These are phyloP conservation scores for Emydomyces testavorans DNA, from an alignment of 2,329 filamentous ascomycete species.

Conservation along the genomic window DNA sequence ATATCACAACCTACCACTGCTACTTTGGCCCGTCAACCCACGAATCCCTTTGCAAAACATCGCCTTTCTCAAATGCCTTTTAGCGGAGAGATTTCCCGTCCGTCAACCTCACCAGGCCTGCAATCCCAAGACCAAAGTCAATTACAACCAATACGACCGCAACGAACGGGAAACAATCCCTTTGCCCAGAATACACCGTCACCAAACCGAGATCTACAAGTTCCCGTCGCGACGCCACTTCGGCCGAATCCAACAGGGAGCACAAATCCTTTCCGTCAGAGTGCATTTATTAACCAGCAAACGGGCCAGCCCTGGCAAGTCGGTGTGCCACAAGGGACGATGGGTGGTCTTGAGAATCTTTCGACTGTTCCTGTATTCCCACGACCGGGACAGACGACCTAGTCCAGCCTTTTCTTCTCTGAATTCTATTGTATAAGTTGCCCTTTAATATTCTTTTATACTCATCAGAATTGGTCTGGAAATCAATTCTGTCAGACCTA, in stretches of 20 bases:
- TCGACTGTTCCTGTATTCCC: conserved; percentile 78
- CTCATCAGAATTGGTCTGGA: background rate
- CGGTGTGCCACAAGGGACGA: conserved; percentile 58
- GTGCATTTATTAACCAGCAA: conserved; percentile 75
- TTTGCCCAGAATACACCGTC: conserved; percentile 49
- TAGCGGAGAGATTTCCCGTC: background rate
- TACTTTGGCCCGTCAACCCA: conserved; percentile 52
- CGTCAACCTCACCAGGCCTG: conserved; percentile 6
- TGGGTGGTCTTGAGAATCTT: conserved; percentile 62
- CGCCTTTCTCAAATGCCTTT: conserved; percentile 22
- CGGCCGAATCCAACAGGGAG: conserved; percentile 70
- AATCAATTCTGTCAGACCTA: background rate
- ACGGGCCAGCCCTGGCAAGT: conserved; percentile 85
- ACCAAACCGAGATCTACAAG: conserved; percentile 26
- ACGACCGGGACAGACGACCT: conserved; percentile 48
- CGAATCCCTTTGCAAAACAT: conserved; percentile 74
- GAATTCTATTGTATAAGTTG: no score
- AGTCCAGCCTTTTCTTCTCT: background rate
- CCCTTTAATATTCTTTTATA: background rate
- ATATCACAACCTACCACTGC: conserved; percentile 34
- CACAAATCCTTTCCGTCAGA: conserved; percentile 91
- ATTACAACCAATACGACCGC: conserved; percentile 40
- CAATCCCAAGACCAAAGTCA: conserved; percentile 28
- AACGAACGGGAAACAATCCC: conserved; percentile 60
- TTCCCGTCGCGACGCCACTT: conserved; percentile 39